Base-by-base conservation (phyloP, 2,329 filamentous ascomycete species). In the Fusarium armeniacum region DNA sequence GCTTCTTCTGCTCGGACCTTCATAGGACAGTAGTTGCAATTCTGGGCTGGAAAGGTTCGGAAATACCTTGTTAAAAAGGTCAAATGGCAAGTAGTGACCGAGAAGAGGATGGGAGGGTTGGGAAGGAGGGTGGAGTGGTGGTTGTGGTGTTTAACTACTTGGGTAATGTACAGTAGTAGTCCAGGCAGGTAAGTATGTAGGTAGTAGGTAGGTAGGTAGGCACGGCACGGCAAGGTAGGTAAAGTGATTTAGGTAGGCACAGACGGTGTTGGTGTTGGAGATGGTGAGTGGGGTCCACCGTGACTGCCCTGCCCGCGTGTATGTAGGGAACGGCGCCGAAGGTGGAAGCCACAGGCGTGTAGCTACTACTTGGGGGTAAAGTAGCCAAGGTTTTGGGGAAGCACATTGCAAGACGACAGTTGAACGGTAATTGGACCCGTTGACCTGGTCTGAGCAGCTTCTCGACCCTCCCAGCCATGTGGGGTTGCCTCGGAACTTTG, bases 401-500 rank as follows among this genome's bases (percentile, higher is more conserved):
- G 44, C 33, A 41, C 26, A 44, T 51, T 15, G 38, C 30, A 30
- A 46, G 53, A 22, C 28, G 36, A 44, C 20, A 44, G 22, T n/a
- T 45, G 38, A 33, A 44, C 28, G 40, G 22, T 13, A 55, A 67
- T 62, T 70, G 61, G 62, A 43, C 32, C 44, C 13, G 22, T 51
- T 26, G 28, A n/a, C 46, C 52, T 58, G 26, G 40, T 32, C 44
- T 43, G 46, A 51, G 65, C 43, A 58, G 41, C 26, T 58, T 51
- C 45, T 36, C 41, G 32, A 47, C 35, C 18, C n/a, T 43, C 20
- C 24, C 51, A 51, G 45, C 64, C 64, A 64, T 69, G 71, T 69
- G 66, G 67, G 50, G 51, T 54, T 55, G 59, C 68, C 68, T 61
- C 71, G 61, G 56, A 69, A 70, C 71, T 70, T 62, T 47, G 22